Percentiles rank a stretch among this genome's conserved stretches.
These are phyloP conservation scores for Pythium volutum DNA, from an alignment of 352 stramenopile genomes.

Conservation along the genomic window DNA sequence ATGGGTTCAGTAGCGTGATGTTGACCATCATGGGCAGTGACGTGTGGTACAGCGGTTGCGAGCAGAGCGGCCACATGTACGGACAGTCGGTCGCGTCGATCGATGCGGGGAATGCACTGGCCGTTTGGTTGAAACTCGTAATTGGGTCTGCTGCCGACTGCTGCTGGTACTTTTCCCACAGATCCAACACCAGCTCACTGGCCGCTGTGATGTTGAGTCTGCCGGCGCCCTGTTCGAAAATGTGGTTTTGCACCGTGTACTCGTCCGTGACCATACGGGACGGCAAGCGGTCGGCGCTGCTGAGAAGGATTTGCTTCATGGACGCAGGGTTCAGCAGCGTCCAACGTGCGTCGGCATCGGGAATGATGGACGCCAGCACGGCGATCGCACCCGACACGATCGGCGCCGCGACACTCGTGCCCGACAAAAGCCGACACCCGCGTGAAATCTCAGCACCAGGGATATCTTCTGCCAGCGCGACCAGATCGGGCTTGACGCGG, in stretches of 20 bases:
- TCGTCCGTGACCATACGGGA: constrained; percentile 32
- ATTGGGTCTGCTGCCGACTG: constrained; percentile 10
- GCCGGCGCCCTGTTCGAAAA: constrained; percentile 86
- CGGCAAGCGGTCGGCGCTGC: constrained; percentile 47
- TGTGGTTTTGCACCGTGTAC: constrained; percentile 60
- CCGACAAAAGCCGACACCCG: constrained; percentile 62
- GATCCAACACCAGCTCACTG: constrained; percentile 37
- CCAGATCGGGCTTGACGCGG: constrained; percentile 83
- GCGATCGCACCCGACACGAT: constrained; percentile 78
- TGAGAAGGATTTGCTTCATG: constrained; percentile 66
- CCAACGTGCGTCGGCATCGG: constrained; percentile 43
- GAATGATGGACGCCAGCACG: constrained; percentile 71
- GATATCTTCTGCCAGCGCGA: constrained; percentile 68
- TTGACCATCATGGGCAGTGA: constrained; percentile 79
- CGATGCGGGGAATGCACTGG: constrained; percentile 46
- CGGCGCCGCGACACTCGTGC: constrained; percentile 81
- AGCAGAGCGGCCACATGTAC: constrained; percentile 86
- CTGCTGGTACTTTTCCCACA: constrained; percentile 36
- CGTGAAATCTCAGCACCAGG: constrained; percentile 47
- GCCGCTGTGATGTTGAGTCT: constrained; percentile 63
- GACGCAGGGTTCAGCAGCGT: constrained; percentile 58
- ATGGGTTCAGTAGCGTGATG: constrained; percentile 78
- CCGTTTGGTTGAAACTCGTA: constrained; percentile 29
- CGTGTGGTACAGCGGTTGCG: constrained; percentile 70
- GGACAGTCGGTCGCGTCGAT: constrained; percentile 78